phyloP scores from a whole-genome alignment of 306 rosid species.

The Amphicarpaea edgeworthii region DNA sequence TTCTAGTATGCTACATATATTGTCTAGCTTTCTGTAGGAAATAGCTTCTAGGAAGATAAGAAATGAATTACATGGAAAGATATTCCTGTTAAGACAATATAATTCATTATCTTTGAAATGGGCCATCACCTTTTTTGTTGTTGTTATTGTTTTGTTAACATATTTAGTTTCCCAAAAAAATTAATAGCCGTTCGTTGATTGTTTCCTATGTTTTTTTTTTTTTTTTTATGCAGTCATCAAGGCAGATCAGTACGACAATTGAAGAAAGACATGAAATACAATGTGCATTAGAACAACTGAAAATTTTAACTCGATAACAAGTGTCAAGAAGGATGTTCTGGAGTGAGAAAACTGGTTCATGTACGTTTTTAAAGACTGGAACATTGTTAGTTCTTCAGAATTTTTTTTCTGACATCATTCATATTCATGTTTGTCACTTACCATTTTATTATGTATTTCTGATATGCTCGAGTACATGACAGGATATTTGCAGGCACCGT shows the following conservation, averaged over 20 bases:
- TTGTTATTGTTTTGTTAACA: slow-evolving; percentile 6
- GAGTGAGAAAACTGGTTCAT: slow-evolving; percentile 6
- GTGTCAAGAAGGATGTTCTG: slow-evolving; percentile 32
- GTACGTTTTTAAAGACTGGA: slow-evolving; percentile 47
- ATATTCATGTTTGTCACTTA: too few relatives aligned
- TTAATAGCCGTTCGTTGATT: not conserved
- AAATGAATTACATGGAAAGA: slow-evolving; percentile 20
- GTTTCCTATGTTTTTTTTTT: not conserved
- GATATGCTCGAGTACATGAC: slow-evolving; percentile 8
- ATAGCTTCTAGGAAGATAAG: not conserved
- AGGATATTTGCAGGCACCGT: slow-evolving; percentile 19
- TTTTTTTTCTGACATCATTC: too few relatives aligned
- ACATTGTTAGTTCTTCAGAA: not conserved
- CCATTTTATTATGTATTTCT: slow-evolving; percentile 12
- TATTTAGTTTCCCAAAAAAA: not conserved
- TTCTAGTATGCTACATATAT: not conserved
- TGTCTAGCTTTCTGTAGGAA: not conserved
- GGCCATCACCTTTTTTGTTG: too few relatives aligned
- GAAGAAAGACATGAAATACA: slow-evolving; percentile 64
- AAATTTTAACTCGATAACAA: slow-evolving; percentile 39
- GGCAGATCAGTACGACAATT: slow-evolving; percentile 48
- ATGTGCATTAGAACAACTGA: slow-evolving; percentile 52
- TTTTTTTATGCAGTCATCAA: slow-evolving; percentile 58
- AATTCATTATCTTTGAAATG: slow-evolving; percentile 3
- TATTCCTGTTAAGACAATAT: slow-evolving; percentile 6